phyloP scores from a whole-genome alignment of 106 monocot species.

The Apostasia ramifera region DNA sequence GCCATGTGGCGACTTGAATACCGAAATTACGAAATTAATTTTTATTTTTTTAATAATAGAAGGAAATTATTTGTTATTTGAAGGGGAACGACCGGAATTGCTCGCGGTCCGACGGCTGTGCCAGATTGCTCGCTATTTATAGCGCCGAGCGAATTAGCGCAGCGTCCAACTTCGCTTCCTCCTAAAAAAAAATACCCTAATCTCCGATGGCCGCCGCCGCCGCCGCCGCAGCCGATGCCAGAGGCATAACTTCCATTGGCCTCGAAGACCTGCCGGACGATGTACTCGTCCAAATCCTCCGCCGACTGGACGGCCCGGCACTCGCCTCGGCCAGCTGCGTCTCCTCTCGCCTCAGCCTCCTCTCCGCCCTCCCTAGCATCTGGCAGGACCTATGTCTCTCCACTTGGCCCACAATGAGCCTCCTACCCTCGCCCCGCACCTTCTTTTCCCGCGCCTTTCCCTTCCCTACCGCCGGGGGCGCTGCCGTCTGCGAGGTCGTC shows the following conservation, averaged over 20 bases:
- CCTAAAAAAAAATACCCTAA: not conserved
- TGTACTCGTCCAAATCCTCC: slow-evolving; percentile 36
- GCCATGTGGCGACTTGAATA: too few species aligned
- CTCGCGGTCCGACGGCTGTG: too few species aligned
- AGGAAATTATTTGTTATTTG: too few species aligned
- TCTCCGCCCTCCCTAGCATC: slow-evolving; percentile 30
- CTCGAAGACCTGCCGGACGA: slow-evolving; percentile 66
- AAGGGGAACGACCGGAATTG: too few species aligned
- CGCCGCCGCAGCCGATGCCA: too few species aligned
- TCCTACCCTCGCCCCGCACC: slow-evolving; percentile 12
- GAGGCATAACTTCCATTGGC: not conserved
- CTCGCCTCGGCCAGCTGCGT: slow-evolving; percentile 50
- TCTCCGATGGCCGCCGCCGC: not conserved
- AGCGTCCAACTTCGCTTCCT: too few species aligned
- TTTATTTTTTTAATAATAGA: too few species aligned
- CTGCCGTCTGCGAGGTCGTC: not conserved
- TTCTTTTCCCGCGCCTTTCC: slow-evolving; percentile 44
- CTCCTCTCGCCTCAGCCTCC: slow-evolving; percentile 31
- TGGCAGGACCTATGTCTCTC: slow-evolving; percentile 61
- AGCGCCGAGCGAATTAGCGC: too few species aligned
- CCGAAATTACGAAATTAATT: too few species aligned
- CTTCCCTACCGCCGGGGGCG: slow-evolving; percentile 10
- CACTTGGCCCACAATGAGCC: slow-evolving; percentile 59
- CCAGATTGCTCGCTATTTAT: too few species aligned
- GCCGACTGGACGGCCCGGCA: slow-evolving; percentile 46